Evolutionary conservation across 2,329 filamentous ascomycete species (phyloP), one percentile per base, ranked within the genome.

Genomic region (Aspergillus quadrilineatus): DNA sequence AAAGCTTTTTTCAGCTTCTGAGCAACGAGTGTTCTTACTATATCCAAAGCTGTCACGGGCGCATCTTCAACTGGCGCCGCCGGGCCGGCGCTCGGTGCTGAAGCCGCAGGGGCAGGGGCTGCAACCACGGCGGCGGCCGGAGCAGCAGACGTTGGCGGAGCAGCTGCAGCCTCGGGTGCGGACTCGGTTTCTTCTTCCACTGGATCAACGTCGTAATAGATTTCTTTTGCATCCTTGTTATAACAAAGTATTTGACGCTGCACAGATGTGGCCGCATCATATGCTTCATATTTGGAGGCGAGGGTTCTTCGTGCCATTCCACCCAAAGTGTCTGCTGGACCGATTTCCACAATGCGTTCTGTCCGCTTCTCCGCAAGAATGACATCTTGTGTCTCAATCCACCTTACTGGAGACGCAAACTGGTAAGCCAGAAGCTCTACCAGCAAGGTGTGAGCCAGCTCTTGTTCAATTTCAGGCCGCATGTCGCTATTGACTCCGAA

Each of bases 301-400:
- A 99, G 79, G 53, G 94, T 99, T 68, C 93, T 86, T 82, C 92
- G 95, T 63, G 94, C 94, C 94, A 99, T 99, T 57, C 91, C 92
- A 73, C 93, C 93, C 36, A 99, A 85, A 28, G 94, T 99, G 77
- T 99, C 93, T 69, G 93, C 92, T 28, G 94, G 94, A 74, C 94
- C 94, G 67, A 99, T 89, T 77, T 99, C 94, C 69, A 99, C 94
- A 72, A 99, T 95, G 72, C 94, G 88, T 83, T 99, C 94, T 50
- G 94, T 95, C 51, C 87, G 89, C 80, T 96, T 94, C 77, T 97
- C 92, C 63, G 89, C 93, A 67, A 99, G 89, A 71, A 99, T 94
- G 68, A 99, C 94, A 93, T 99, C 94, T 80, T 99, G 94, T 54
- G 94, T 99, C 80, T 99, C 94, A 77, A 99, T 99, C 94, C 94